Evolutionary conservation across 441 rosid species (phyloP).

Genomic region (Manihot esculenta): DNA sequence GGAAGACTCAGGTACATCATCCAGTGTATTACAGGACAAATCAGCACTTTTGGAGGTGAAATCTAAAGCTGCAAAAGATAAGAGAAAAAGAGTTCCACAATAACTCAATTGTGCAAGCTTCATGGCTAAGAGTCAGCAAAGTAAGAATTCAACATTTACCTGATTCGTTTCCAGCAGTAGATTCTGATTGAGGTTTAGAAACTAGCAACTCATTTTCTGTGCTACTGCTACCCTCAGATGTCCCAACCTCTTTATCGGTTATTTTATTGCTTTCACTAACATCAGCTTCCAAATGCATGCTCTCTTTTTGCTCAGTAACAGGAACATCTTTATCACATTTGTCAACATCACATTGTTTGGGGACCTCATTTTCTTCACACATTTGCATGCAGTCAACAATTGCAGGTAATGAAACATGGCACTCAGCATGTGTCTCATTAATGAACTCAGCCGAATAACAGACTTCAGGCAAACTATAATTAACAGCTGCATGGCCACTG

Average conservation of each 20-base stretch:
- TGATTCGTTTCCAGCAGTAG: constrained; percentile 33
- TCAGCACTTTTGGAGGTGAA: constrained; percentile 21
- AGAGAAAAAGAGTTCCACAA: constrained; percentile 15
- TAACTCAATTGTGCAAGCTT: constrained; percentile 10
- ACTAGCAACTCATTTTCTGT: constrained; percentile 31
- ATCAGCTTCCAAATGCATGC: constrained; percentile 32
- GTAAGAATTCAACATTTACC: constrained; percentile 38
- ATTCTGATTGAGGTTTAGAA: constrained; percentile 34
- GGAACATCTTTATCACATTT: constrained; percentile 18
- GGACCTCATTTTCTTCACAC: constrained; percentile 18
- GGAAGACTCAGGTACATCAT: constrained; percentile 27
- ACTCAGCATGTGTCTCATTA: constrained; percentile 24
- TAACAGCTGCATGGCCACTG: constrained; percentile 18
- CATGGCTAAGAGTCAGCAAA: constrained; percentile 13
- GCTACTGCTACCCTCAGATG: constrained; percentile 24
- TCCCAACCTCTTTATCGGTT: constrained; percentile 27
- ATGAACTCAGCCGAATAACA: constrained; percentile 34
- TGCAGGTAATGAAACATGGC: constrained; percentile 21
- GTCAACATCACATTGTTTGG: constrained; percentile 24
- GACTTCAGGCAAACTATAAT: constrained; percentile 14
- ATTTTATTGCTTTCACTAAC: constrained; percentile 23
- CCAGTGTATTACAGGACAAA: constrained; percentile 22
- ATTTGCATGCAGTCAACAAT: constrained; percentile 26
- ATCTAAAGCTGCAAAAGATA: constrained; percentile 8
- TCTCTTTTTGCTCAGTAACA: constrained; percentile 28